These are phyloP conservation scores for Lactuca saligna DNA, from an alignment of 129 eudicot genomes.

Conservation along the genomic window DNA sequence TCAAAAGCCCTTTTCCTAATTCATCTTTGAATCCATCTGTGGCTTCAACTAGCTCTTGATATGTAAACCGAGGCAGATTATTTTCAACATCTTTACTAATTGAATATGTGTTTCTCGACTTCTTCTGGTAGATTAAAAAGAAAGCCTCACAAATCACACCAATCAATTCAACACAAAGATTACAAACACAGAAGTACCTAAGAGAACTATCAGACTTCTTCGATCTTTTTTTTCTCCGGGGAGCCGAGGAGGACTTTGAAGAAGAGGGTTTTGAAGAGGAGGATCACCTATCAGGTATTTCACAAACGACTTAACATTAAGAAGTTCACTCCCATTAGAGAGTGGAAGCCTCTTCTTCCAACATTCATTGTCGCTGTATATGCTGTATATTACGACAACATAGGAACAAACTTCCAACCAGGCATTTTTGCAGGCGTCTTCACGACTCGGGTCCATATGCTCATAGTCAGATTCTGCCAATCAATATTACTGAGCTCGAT, in stretches of 20 bases:
- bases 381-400: conserved; percentile 47
- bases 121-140: conserved; percentile 24
- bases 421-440: conserved; percentile 16
- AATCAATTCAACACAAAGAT: no score
- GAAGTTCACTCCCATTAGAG: conserved; percentile 18
- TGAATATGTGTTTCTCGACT: neutral
- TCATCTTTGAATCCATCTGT: conserved; percentile 49
- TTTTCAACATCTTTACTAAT: conserved; percentile 9
- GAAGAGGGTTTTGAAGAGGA: conserved; percentile 2
- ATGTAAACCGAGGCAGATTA: conserved; percentile 29
- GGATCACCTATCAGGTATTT: conserved; percentile 31
- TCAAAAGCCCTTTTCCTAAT: conserved; percentile 29
- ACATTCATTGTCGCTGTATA: conserved; percentile 32
- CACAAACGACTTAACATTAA: conserved; percentile 23
- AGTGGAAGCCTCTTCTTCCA: conserved; percentile 37
- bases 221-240: neutral
- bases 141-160: neutral
- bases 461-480: no score
- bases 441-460: neutral
- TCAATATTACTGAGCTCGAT: no score
- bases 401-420: conserved; percentile 53
- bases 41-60: conserved; percentile 49
- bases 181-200: no score
- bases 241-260: neutral
- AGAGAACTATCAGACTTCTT: neutral